These are phyloP conservation scores for Polytrichum commune DNA, from an alignment of 225 moss, liverwort and hornwort genomes.

Conservation along the genomic window DNA sequence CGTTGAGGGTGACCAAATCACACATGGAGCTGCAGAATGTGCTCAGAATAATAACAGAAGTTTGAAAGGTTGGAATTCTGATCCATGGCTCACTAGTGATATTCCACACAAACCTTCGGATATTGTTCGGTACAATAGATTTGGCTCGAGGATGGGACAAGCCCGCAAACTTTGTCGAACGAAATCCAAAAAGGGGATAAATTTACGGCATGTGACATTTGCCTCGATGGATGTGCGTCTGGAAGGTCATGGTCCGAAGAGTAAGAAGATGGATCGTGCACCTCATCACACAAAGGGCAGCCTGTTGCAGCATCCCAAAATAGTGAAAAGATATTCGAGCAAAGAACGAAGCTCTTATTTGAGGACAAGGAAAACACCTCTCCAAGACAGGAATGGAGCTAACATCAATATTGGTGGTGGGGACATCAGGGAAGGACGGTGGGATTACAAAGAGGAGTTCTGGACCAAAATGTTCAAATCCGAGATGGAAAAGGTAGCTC, in stretches of 20 bases:
- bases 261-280: background rate
- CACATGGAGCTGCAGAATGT: too few species aligned
- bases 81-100: slow-evolving; percentile 30
- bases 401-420: too few species aligned
- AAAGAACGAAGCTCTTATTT: slow-evolving; percentile 9
- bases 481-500: slow-evolving; percentile 17
- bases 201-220: slow-evolving; percentile 48
- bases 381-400: slow-evolving; percentile 9
- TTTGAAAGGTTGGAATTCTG: slow-evolving; percentile 43
- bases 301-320: slow-evolving; percentile 2
- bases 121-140: slow-evolving; percentile 39
- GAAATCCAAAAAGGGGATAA: slow-evolving; percentile 15
- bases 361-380: slow-evolving; percentile 1
- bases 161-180: slow-evolving; percentile 9
- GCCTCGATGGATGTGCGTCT: slow-evolving; percentile 39
- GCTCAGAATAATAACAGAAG: background rate
- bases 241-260: slow-evolving; percentile 8
- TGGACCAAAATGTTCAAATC: slow-evolving; percentile 34
- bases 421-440: slow-evolving; percentile 1
- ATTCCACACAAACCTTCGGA: slow-evolving; percentile 45
- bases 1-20: too few species aligned
- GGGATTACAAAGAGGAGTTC: slow-evolving; percentile 30
- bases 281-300: background rate
- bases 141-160: slow-evolving; percentile 13
- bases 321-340: slow-evolving; percentile 2